Evolutionary conservation across 2,329 filamentous ascomycete species (phyloP).

Genomic region (Epichloe baconii): DNA sequence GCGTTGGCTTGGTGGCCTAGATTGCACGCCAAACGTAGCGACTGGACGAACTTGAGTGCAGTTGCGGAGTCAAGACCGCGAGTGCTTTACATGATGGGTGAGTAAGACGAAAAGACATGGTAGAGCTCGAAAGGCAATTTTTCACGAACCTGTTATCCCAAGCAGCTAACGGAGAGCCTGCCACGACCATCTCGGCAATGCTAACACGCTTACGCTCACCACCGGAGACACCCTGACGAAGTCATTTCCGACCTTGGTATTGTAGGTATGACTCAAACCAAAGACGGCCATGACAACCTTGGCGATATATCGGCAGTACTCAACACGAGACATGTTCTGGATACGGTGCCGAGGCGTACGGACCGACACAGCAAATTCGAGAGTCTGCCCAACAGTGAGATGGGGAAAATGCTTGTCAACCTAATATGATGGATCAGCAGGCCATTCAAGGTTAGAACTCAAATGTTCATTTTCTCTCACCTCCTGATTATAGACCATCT

Average conservation of each 20-base stretch:
- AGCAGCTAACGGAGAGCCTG: constrained; percentile 37
- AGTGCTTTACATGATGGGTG: constrained; percentile 28
- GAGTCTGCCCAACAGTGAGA: constrained; percentile 61
- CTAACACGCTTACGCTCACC: constrained; percentile 69
- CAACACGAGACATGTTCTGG: constrained; percentile 44
- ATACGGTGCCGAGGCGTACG: constrained; percentile 54
- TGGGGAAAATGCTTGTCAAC: constrained; percentile 63
- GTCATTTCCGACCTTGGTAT: constrained; percentile 65
- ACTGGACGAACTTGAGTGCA: constrained; percentile 59
- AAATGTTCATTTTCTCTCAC: constrained; percentile 14
- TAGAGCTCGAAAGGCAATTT: background rate
- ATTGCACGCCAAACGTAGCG: constrained; percentile 51
- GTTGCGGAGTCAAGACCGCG: constrained; percentile 61
- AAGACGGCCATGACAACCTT: constrained; percentile 59
- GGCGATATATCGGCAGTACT: constrained; percentile 49
- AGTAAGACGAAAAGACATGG: background rate
- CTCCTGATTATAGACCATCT: constrained; percentile 65
- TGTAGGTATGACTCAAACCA: constrained; percentile 57
- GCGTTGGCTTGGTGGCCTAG: constrained; percentile 47
- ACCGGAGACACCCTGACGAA: constrained; percentile 56
- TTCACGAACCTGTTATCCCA: constrained; percentile 54
- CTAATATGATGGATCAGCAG: constrained; percentile 15
- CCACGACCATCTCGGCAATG: constrained; percentile 65
- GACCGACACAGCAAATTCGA: constrained; percentile 58
- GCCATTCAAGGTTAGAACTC: background rate